Base-by-base conservation (phyloP, 192 early-diverging fungal genomes). In the Gonapodya prolifera region DNA sequence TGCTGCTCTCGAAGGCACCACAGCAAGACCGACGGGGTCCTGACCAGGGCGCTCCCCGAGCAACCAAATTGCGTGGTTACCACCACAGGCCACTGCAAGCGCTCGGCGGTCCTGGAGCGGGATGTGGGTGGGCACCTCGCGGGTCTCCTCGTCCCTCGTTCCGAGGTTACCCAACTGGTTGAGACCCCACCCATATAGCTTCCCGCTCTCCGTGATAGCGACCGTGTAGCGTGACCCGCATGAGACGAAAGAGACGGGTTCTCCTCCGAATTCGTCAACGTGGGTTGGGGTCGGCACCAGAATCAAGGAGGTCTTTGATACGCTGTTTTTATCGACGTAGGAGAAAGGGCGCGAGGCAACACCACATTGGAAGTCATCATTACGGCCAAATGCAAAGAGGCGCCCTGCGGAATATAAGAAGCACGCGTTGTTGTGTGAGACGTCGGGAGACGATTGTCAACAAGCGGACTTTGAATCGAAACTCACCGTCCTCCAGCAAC, bases 401-500 rank as follows among this genome's bases (percentile, higher is more conserved):
- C 32, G 28, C 2, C 71, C 71, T 73, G 71, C 18, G n/a, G n/a
- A n/a, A n/a, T n/a, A n/a, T n/a, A n/a, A n/a, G n/a, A n/a, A n/a
- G n/a, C n/a, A n/a, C n/a, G n/a, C n/a, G n/a, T n/a, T n/a, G n/a
- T n/a, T n/a, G n/a, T n/a, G n/a, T n/a, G n/a, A n/a, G n/a, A n/a
- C n/a, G n/a, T n/a, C n/a, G n/a, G n/a, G n/a, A n/a, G n/a, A n/a
- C n/a, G n/a, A n/a, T n/a, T n/a, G n/a, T n/a, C n/a, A n/a, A n/a
- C n/a, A n/a, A n/a, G n/a, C n/a, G n/a, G n/a, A n/a, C n/a, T n/a
- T n/a, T n/a, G n/a, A n/a, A n/a, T n/a, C n/a, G n/a, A n/a, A 33
- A 34, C 69, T 31, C 36, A 88, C 88, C 95, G 75, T 91, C 86
- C 18, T 85, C 85, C 75, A 91, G 82, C 82, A 98, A 82, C 0